phyloP scores from a whole-genome alignment of 805 yeast genomes.

The Grigorovia humatica region DNA sequence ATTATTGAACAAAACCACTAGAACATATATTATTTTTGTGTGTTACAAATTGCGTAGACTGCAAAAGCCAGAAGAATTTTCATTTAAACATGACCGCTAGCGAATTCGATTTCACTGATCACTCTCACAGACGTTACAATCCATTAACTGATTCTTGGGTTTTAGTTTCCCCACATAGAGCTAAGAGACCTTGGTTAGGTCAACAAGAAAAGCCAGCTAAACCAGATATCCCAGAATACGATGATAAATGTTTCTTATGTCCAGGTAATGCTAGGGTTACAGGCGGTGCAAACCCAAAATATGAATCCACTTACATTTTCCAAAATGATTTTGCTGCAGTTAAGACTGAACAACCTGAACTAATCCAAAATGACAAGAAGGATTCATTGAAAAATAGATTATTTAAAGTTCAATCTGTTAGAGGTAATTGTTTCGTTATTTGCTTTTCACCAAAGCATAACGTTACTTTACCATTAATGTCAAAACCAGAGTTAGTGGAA shows the following conservation, averaged over 20 bases:
- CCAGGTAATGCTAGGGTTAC: slow-evolving; percentile 61
- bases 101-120: slow-evolving; percentile 40
- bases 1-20: not conserved
- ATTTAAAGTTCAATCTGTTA: slow-evolving; percentile 46
- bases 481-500: slow-evolving; percentile 30
- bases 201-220: slow-evolving; percentile 44
- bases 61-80: not conserved
- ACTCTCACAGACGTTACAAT: slow-evolving; percentile 60
- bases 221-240: slow-evolving; percentile 42
- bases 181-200: slow-evolving; percentile 77
- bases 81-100: slow-evolving; percentile 7
- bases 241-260: slow-evolving; percentile 59
- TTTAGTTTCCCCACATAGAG: slow-evolving; percentile 65
- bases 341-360: slow-evolving; percentile 43
- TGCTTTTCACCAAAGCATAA: slow-evolving; percentile 66
- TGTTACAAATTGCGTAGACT: not conserved
- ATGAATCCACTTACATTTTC: slow-evolving; percentile 48
- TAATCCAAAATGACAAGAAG: slow-evolving; percentile 13
- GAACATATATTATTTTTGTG: not conserved
- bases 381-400: slow-evolving; percentile 33
- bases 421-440: slow-evolving; percentile 60
- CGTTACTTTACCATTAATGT: slow-evolving; percentile 56
- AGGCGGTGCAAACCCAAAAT: slow-evolving; percentile 49
- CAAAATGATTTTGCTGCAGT: slow-evolving; percentile 67
- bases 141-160: slow-evolving; percentile 63